These are phyloP conservation scores for Hericium alpestre DNA, from an alignment of 768 basidiomycete species.

Conservation along the genomic window DNA sequence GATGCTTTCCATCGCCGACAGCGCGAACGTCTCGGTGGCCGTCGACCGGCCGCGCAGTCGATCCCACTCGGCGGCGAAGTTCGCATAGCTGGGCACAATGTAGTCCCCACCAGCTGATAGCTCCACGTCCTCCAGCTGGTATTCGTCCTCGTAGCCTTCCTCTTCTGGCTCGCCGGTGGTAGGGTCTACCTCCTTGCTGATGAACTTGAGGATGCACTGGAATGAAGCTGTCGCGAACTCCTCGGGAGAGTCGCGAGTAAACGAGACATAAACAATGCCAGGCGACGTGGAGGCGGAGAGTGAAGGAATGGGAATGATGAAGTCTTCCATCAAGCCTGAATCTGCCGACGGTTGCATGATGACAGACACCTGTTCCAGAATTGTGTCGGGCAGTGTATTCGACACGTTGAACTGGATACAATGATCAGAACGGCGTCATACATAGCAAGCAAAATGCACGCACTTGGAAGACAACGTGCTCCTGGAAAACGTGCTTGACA, in stretches of 20 bases:
- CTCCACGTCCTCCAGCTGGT: slow-evolving; percentile 93
- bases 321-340: slow-evolving; percentile 76
- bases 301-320: slow-evolving; percentile 77
- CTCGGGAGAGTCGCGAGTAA: slow-evolving; percentile 71
- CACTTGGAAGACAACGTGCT: slow-evolving; percentile 95
- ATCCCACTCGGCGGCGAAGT: slow-evolving; percentile 94
- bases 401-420: slow-evolving; percentile 81
- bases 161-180: slow-evolving; percentile 91
- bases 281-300: slow-evolving; percentile 64
- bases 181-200: slow-evolving; percentile 96
- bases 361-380: slow-evolving; percentile 88
- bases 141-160: slow-evolving; percentile 99
- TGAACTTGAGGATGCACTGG: slow-evolving; percentile 83
- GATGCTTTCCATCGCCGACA: slow-evolving; percentile 86
- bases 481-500: slow-evolving; percentile 94
- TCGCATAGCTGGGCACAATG: slow-evolving; percentile 88
- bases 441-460: slow-evolving; percentile 11
- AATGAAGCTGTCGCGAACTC: slow-evolving; percentile 79
- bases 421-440: slow-evolving; percentile 6
- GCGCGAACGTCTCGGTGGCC: slow-evolving; percentile 86
- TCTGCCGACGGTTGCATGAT: slow-evolving; percentile 81
- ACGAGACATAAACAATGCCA: slow-evolving; percentile 87
- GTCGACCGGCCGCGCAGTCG: slow-evolving; percentile 66
- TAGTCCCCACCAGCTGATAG: slow-evolving; percentile 83
- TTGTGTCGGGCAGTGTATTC: slow-evolving; percentile 92